phyloP scores from a whole-genome alignment of 1,139 yeast genomes.

The Candida glucosophila region DNA sequence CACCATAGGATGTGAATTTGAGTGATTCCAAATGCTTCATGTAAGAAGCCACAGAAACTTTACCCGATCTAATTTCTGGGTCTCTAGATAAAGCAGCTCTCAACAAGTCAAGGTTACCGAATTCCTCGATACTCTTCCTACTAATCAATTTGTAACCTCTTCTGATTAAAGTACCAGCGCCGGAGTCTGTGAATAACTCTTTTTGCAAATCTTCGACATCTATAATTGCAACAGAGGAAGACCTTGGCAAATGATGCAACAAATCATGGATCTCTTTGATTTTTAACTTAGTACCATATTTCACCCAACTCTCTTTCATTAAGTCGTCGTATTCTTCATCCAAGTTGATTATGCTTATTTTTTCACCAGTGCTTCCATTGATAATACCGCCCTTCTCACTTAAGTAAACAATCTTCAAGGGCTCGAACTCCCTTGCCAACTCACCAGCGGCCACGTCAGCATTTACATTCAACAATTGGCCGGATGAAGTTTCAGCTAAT shows the following conservation, averaged over 20 bases:
- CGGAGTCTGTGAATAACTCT: constrained; percentile 95
- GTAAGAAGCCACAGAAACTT: constrained; percentile 73
- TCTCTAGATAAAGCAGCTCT: constrained; percentile 73
- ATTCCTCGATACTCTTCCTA: constrained; percentile 60
- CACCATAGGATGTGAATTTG: constrained; percentile 78
- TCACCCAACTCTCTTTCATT: constrained; percentile 94
- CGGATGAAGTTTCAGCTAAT: constrained; percentile 90
- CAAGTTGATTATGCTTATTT: constrained; percentile 79
- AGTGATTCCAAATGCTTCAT: constrained; percentile 59
- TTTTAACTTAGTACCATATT: constrained; percentile 95
- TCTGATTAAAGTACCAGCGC: constrained; percentile 97
- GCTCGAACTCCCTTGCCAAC: constrained; percentile 92
- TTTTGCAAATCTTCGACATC: constrained; percentile 92
- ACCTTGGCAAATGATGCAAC: constrained; percentile 87
- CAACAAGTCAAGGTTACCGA: constrained; percentile 67
- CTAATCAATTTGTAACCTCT: constrained; percentile 87
- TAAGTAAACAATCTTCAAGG: constrained; percentile 88
- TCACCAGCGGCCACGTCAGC: constrained; percentile 99
- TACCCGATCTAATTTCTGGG: constrained; percentile 62
- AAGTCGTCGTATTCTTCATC: constrained; percentile 93
- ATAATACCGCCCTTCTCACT: constrained; percentile 97
- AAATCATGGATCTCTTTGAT: constrained; percentile 93
- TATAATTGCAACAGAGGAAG: constrained; percentile 95
- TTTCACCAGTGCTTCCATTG: constrained; percentile 87
- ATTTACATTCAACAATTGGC: constrained; percentile 92